These are phyloP conservation scores for Rhododendron williamsianum DNA, from an alignment of 148 eudicot species.

Conservation along the genomic window DNA sequence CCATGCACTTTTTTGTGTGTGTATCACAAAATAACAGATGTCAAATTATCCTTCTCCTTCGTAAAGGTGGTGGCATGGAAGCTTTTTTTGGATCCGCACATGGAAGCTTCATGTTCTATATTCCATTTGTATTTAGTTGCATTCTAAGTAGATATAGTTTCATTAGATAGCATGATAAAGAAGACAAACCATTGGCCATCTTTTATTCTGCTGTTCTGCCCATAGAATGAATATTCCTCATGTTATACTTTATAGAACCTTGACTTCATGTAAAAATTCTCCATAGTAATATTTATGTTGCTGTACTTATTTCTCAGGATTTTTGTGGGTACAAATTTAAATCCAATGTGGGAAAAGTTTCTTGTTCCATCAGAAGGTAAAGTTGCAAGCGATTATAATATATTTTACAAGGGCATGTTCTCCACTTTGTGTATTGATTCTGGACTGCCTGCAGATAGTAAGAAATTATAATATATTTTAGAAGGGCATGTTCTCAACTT, in stretches of 20 bases:
- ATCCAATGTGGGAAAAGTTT: constrained; percentile 82
- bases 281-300: constrained; percentile 11
- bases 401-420: neutral
- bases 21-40: neutral
- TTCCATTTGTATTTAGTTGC: neutral
- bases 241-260: neutral
- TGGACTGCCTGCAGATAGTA: neutral
- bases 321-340: constrained; percentile 86
- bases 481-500: neutral
- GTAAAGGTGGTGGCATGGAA: neutral
- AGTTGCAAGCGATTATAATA: neutral
- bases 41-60: neutral
- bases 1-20: neutral
- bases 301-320: constrained; percentile 51
- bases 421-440: neutral
- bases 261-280: neutral
- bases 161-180: neutral
- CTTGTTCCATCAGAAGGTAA: constrained; percentile 78
- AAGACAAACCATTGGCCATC: neutral
- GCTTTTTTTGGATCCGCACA: neutral
- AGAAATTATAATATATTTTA: neutral
- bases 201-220: neutral
- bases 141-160: neutral
- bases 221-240: neutral
- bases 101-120: neutral